Percentiles rank a stretch among this genome's conserved stretches.
Conservation (phyloP, 202 grass and related monocot genomes). For the Eragrostis tef region DNA sequence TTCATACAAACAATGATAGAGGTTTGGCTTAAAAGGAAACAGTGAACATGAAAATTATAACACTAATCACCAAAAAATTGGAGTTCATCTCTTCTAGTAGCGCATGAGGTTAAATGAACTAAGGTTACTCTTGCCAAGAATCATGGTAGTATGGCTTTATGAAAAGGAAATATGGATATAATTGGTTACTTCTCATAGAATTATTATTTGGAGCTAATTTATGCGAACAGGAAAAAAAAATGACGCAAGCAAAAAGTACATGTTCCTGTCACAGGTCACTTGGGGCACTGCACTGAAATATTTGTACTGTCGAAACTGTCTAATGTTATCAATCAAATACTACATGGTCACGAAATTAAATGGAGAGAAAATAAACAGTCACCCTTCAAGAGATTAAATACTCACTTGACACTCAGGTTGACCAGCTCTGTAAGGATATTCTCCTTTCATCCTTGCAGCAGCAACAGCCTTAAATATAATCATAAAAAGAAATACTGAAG, state of each 20-base stretch:
- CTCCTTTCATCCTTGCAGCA: conserved; percentile 77
- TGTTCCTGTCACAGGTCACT: neutral
- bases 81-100: neutral
- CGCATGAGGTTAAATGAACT: neutral
- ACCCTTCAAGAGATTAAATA: conserved; percentile 21
- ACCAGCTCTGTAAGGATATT: conserved; percentile 68
- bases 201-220: neutral
- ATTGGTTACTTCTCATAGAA: neutral
- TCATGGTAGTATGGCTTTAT: neutral
- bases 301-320: conserved; percentile 9
- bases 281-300: neutral
- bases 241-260: neutral
- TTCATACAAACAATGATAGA: neutral
- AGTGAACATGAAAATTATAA: neutral
- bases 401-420: conserved; percentile 83
- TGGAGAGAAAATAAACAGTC: neutral
- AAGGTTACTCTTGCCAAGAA: neutral
- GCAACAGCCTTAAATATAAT: conserved; percentile 55
- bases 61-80: neutral
- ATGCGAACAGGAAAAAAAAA: neutral
- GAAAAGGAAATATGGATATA: neutral
- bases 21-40: neutral
- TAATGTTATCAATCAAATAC: conserved; percentile 26
- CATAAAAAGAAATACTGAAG: conserved; percentile 31
- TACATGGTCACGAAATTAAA: conserved; percentile 9